A percentile compares a stretch with the other conserved stretches of the same genome.
Evolutionary conservation across 169 alveolate genomes (phyloP).

Genomic region (Theileria annulata): DNA sequence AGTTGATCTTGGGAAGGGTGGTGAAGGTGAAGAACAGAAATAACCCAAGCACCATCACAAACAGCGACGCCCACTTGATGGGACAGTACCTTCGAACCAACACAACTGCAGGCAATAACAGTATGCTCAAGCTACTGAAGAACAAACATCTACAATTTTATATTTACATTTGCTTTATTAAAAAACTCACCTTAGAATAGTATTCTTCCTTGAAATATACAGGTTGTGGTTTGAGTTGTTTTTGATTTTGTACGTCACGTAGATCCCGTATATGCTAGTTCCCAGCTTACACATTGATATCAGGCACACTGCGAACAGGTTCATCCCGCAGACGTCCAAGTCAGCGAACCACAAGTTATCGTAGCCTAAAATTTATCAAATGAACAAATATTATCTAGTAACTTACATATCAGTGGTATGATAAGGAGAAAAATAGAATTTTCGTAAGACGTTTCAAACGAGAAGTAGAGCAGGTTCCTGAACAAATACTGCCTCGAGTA

Average conservation of each 20-base stretch:
- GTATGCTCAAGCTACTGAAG: constrained; percentile 24
- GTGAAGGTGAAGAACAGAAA: constrained; percentile 55
- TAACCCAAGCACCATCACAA: constrained; percentile 8
- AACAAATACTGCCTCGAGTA: constrained; percentile 17
- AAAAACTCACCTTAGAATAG: constrained; percentile 2
- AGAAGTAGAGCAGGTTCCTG: constrained; percentile 35
- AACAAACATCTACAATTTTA: constrained; percentile 31
- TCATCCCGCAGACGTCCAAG: constrained; percentile 3
- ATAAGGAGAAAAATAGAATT: constrained; percentile 29
- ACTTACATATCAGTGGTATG: constrained; percentile 42
- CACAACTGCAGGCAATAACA: constrained; percentile 27
- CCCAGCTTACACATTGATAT: constrained; percentile 54
- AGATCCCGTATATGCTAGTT: constrained; percentile 23
- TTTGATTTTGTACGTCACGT: constrained; percentile 23
- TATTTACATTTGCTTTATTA: neutral
- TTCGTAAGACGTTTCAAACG: constrained; percentile 63
- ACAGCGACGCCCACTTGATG: neutral
- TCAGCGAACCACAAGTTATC: constrained; percentile 6
- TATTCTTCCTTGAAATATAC: neutral
- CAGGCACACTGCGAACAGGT: constrained; percentile 36
- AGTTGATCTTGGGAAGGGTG: constrained; percentile 41
- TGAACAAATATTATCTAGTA: neutral
- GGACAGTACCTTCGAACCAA: neutral
- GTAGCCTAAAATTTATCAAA: neutral
- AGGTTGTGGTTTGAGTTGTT: constrained; percentile 1